Evolutionary conservation across 164 flowering plant species (phyloP).

Genomic region (Berberis vulgaris): DNA sequence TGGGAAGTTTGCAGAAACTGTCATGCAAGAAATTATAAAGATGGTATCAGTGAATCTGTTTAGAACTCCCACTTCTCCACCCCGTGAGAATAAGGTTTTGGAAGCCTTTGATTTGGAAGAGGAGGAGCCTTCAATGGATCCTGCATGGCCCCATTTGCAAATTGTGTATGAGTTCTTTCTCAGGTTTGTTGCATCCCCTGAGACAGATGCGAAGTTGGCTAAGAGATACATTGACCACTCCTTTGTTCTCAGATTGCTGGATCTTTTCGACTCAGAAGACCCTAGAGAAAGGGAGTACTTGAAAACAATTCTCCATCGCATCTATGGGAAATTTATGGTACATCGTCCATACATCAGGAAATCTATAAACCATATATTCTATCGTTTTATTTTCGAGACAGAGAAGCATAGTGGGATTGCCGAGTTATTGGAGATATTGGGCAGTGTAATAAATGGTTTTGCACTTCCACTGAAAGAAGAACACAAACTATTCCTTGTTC

Average conservation of each 20-base stretch:
- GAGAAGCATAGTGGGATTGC: slow-evolving; percentile 85
- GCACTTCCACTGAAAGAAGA: slow-evolving; percentile 87
- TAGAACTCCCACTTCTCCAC: slow-evolving; percentile 44
- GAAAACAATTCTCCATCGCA: slow-evolving; percentile 79
- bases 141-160: slow-evolving; percentile 89
- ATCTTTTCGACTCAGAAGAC: slow-evolving; percentile 82
- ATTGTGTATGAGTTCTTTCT: slow-evolving; percentile 64
- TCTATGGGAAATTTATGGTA: slow-evolving; percentile 87
- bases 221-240: slow-evolving; percentile 71
- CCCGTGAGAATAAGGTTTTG: slow-evolving; percentile 47
- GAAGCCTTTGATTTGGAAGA: slow-evolving; percentile 69
- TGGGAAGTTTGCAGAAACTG: slow-evolving; percentile 54
- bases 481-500: slow-evolving; percentile 65
- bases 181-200: slow-evolving; percentile 69
- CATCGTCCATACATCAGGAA: slow-evolving; percentile 80
- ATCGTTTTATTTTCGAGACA: slow-evolving; percentile 59
- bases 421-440: slow-evolving; percentile 71
- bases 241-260: slow-evolving; percentile 61
- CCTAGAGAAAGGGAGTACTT: slow-evolving; percentile 83
- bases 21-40: slow-evolving; percentile 48
- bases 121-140: slow-evolving; percentile 79
- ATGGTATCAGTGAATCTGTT: slow-evolving; percentile 72
- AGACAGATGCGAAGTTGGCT: slow-evolving; percentile 73
- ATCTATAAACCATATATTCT: slow-evolving; percentile 74
- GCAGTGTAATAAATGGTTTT: slow-evolving; percentile 82